phyloP scores from a whole-genome alignment of 2,329 filamentous ascomycete genomes.

The Emergomyces pasteurianus region DNA sequence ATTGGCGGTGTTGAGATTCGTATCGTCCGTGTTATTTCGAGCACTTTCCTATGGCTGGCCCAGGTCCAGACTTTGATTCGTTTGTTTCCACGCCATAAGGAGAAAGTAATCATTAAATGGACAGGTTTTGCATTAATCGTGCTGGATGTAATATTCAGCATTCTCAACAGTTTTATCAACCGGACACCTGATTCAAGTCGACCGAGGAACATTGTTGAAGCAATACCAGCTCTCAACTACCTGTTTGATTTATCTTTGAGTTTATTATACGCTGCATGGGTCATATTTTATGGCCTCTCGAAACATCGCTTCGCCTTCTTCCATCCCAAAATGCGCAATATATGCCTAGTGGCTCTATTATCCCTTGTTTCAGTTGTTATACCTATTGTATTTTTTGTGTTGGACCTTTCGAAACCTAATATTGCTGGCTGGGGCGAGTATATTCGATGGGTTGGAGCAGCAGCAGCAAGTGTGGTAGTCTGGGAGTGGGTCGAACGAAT shows the following conservation, averaged over 20 bases:
- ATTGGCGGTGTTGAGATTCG: conserved; percentile 77
- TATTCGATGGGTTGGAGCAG: conserved; percentile 89
- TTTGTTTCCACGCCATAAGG: conserved; percentile 87
- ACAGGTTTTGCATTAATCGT: conserved; percentile 88
- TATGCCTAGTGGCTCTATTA: conserved; percentile 64
- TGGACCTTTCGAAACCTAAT: conserved; percentile 75
- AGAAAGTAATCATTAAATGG: conserved; percentile 99
- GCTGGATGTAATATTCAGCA: conserved; percentile 81
- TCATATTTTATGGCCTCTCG: conserved; percentile 84
- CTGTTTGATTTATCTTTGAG: conserved; percentile 80
- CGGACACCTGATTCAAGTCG: conserved; percentile 34
- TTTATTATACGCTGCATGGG: conserved; percentile 82
- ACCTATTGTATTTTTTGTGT: conserved; percentile 83
- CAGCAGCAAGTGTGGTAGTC: conserved; percentile 87
- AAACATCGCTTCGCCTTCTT: conserved; percentile 88
- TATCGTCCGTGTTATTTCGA: conserved; percentile 82
- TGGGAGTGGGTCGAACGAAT: conserved; percentile 98
- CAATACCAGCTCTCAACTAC: conserved; percentile 82
- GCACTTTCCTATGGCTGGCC: conserved; percentile 93
- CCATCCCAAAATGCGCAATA: conserved; percentile 81
- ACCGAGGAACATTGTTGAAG: conserved; percentile 70
- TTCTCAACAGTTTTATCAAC: conserved; percentile 72
- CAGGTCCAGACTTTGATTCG: conserved; percentile 95
- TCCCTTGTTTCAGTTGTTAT: conserved; percentile 74
- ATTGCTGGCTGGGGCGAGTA: conserved; percentile 92